These are phyloP conservation scores for Platanthera guangdongensis DNA, from an alignment of 106 monocot species.

Conservation along the genomic window DNA sequence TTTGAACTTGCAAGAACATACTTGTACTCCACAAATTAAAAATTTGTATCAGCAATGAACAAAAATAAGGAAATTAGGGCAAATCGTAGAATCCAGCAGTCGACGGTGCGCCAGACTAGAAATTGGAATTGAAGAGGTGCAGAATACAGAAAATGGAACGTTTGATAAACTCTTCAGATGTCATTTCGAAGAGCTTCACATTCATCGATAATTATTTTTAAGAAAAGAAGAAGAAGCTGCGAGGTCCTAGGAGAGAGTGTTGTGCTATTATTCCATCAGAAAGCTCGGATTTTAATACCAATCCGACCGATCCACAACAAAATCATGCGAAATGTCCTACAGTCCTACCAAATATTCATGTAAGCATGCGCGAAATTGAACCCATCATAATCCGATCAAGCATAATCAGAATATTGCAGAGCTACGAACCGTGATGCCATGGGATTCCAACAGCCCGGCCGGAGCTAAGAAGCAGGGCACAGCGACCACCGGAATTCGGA, in stretches of 20 bases:
- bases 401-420: not conserved
- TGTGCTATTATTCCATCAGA: not conserved
- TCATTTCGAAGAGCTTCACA: not conserved
- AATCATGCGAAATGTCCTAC: not conserved
- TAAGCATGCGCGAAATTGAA: not conserved
- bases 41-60: too few species aligned
- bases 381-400: not conserved
- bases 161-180: not conserved
- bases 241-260: not conserved
- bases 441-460: slow-evolving; percentile 13
- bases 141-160: not conserved
- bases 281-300: not conserved
- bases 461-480: slow-evolving; percentile 22
- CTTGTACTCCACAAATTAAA: not conserved
- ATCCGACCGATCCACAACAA: not conserved
- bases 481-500: slow-evolving; percentile 15
- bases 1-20: not conserved
- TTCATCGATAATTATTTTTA: not conserved
- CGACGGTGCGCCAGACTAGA: not conserved
- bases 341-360: not conserved
- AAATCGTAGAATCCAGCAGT: not conserved
- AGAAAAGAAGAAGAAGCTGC: not conserved
- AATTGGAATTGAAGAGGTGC: not conserved
- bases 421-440: slow-evolving; percentile 15
- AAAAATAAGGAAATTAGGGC: too few species aligned